phyloP scores from a whole-genome alignment of 371 early-diverging fungal species.

The Synchytrium microbalum region DNA sequence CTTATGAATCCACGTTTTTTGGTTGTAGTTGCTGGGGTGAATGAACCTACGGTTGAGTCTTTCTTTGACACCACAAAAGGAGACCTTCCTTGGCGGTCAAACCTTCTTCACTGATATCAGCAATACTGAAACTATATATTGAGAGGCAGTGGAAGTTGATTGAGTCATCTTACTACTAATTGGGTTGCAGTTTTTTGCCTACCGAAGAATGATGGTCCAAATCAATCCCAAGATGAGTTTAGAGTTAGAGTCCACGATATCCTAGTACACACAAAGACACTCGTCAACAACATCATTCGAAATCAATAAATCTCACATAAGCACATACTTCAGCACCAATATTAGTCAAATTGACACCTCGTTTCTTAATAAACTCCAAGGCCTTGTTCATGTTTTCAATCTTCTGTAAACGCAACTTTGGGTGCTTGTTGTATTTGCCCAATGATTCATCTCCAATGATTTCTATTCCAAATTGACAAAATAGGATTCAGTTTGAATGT shows the following conservation, averaged over 20 bases:
- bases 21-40: conserved; percentile 62
- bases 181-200: background rate
- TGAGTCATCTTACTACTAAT: background rate
- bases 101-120: conserved; percentile 90
- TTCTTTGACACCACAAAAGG: conserved; percentile 93
- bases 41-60: conserved; percentile 78
- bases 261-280: conserved; percentile 35
- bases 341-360: conserved; percentile 85
- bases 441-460: conserved; percentile 72
- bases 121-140: conserved; percentile 64
- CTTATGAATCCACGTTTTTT: conserved; percentile 76
- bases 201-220: conserved; percentile 93
- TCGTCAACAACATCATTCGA: background rate
- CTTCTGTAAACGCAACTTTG: conserved; percentile 87
- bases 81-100: conserved; percentile 73
- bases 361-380: conserved; percentile 79
- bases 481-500: background rate
- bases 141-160: background rate
- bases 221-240: conserved; percentile 96
- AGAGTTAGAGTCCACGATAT: conserved; percentile 90
- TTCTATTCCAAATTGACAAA: conserved; percentile 38
- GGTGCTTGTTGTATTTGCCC: conserved; percentile 73
- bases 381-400: conserved; percentile 95
- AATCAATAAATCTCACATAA: background rate
- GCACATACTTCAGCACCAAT: conserved; percentile 46